Base-by-base conservation (phyloP, 768 basidiomycete genomes). In the Lyophyllum semitale region DNA sequence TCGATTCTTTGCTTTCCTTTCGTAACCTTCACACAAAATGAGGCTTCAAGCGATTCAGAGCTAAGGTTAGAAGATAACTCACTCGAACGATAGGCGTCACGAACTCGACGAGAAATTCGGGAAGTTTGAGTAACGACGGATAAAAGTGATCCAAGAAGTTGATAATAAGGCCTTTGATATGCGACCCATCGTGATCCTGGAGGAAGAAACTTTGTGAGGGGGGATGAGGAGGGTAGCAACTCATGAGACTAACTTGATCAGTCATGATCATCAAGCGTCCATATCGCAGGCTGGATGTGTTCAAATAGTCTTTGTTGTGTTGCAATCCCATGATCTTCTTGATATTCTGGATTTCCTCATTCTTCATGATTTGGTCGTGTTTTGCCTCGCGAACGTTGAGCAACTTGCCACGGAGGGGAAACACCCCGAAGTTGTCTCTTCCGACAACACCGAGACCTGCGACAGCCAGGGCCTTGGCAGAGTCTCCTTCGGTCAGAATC, bases 171-270 rank as follows among this genome's bases (percentile, higher is more conserved):
- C 97, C 97, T 72, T 99, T 99, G 76, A 99, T 99, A 74, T 99
- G 97, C n/a, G 97, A 98, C 48, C 97, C 97, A 73, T 99, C 97
- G 73, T 98, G 94, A 84, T 99, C 97, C 94, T 97, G 66, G 3
- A 47, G 18, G 43, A 4, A 18, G 18, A 18, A 9, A 23, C 45
- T 25, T 54, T 58, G 12, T 40, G 43, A 37, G 38, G 43, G 49
- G 47, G 7, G 15, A 15, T 8, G 15, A 8, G 15, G 15, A 30
- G 15, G 15, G 23, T 42, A 37, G 27, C 35, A 38, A 6, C 1
- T 9, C 13, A 35, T 11, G 43, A 8, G 17, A 71, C 81, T 45
- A 50, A 93, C 95, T 84, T 98, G 96, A 88, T 99, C 97, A 4
- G 97, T 93, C 97, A 99, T 99, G 63, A 99, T 93, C 97, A 99